Evolutionary conservation across 192 early-diverging fungal species (phyloP), one percentile per base, ranked within the genome.

Genomic region (Gaertneriomyces sp.): DNA sequence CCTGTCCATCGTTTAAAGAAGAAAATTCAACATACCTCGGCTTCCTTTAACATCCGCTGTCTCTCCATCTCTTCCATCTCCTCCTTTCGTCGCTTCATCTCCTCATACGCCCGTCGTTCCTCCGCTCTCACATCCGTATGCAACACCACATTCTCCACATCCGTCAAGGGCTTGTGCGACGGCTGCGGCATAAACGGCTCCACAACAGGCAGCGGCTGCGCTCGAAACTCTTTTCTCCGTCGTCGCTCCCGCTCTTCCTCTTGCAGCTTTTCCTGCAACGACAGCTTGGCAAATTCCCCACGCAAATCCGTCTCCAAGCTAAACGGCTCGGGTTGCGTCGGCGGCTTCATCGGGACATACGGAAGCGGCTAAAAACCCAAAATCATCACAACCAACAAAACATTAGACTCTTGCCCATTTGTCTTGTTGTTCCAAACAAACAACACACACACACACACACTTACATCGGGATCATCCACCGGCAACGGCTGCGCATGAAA

Each of bases 71-170:
- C 79, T 51, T 87, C 82, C 61, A 75, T 71, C 41, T 68, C 69
- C 61, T 81, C 80, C 74, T 77, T 77, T 52, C 73, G 71, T 65
- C 74, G 72, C 51, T 39, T 64, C 53, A 76, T 72, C 47, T 85
- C 84, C 39, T 90, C 89, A 70, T 80, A 90, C 45, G 70, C 80
- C 40, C 71, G 68, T n/a, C 89, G 63, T 70, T 89, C 89, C 67
- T 88, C 84, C 53, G 79, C 80, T 51, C 89, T 74, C 59, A 81
- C 59, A 60, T 86, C 85, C 0, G 84, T 81, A 17, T 76, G 67
- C 45, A 88, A 68, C 41, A 81, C 57, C 3, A 85, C 56, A 3
- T 75, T 53, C 16, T 78, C 73, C 7, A 74, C 58, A 44, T 83
- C 64, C 42, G 88, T 90, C 53, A 82, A 46, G 17, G 83, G 85